Percentiles rank a stretch among this genome's conserved stretches.
phyloP scores from a whole-genome alignment of 1,284 basidiomycete species.

The Thecaphora thlaspeos region DNA sequence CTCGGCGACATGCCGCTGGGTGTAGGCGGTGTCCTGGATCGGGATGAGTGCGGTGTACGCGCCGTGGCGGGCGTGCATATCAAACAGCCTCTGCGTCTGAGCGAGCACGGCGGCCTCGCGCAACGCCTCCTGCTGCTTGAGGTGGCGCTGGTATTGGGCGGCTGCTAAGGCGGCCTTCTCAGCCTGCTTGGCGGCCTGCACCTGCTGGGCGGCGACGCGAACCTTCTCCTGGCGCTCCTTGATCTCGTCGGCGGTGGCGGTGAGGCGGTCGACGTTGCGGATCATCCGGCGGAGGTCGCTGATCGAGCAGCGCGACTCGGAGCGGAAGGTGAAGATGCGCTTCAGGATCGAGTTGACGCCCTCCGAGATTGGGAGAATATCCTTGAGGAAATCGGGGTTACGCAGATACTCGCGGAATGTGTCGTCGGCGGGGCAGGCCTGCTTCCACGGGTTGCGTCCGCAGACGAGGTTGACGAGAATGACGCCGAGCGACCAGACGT shows the following conservation, averaged over 20 bases:
- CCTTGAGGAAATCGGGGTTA: constrained; percentile 51
- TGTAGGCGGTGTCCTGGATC: constrained; percentile 10
- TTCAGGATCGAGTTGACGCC: constrained; percentile 52
- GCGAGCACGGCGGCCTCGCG: constrained; percentile 10
- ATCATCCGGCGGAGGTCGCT: constrained; percentile 45
- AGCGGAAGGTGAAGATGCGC: constrained; percentile 51
- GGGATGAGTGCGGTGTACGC: constrained; percentile 12
- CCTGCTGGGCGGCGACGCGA: constrained; percentile 28
- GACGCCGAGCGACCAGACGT: constrained; percentile 93
- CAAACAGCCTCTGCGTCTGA: constrained; percentile 14
- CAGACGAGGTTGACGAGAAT: constrained; percentile 85
- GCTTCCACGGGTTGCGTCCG: constrained; percentile 82
- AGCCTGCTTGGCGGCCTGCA: constrained; percentile 25
- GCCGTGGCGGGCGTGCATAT: constrained; percentile 3
- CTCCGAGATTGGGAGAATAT: constrained; percentile 56
- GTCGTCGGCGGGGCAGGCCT: constrained; percentile 71
- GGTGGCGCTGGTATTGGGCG: constrained; percentile 5
- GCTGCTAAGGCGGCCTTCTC: constrained; percentile 29
- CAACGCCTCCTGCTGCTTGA: constrained; percentile 19
- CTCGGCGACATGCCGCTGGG: constrained; percentile 8
- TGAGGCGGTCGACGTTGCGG: constrained; percentile 42
- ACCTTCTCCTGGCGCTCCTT: constrained; percentile 26
- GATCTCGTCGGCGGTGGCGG: constrained; percentile 50
- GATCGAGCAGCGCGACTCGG: constrained; percentile 47
- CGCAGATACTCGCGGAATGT: constrained; percentile 64